Conservation (phyloP, 2,329 filamentous ascomycete genomes). For the Sodiomyces alkalinus region DNA sequence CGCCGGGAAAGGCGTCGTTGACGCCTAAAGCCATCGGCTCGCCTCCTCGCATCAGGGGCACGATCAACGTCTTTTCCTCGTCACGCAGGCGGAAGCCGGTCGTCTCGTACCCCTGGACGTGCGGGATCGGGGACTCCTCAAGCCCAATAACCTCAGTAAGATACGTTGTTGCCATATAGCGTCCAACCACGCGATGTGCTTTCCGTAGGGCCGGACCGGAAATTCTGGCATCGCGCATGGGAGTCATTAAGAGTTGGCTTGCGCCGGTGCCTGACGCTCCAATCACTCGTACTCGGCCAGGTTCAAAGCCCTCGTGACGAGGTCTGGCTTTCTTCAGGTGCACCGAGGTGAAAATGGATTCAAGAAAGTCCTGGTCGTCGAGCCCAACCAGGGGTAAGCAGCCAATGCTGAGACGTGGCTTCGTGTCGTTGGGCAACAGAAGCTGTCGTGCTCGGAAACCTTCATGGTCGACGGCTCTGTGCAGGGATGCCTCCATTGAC, state of each 20-base stretch:
- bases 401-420: conserved; percentile 24
- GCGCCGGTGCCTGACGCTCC: too few relatives aligned
- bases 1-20: conserved; percentile 32
- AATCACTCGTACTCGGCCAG: too few relatives aligned
- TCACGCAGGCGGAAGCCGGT: conserved; percentile 28
- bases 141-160: conserved; percentile 31
- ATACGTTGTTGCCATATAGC: conserved; percentile 35
- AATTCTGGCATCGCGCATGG: conserved; percentile 32
- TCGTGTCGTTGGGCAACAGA: conserved; percentile 22
- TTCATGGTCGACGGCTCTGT: conserved; percentile 21
- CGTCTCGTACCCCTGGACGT: conserved; percentile 32
- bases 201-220: conserved; percentile 28
- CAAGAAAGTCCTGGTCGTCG: conserved; percentile 10
- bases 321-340: too few relatives aligned
- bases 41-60: conserved; percentile 48
- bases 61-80: conserved; percentile 35
- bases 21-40: conserved; percentile 47
- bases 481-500: conserved; percentile 33
- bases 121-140: conserved; percentile 29
- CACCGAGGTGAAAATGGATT: conserved; percentile 7
- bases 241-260: conserved; percentile 36
- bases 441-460: conserved; percentile 28
- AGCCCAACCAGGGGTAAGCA: conserved; percentile 26
- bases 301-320: too few relatives aligned
- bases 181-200: conserved; percentile 32